Evolutionary conservation across 257 asterid genomes (phyloP).

Genomic region (Verbascum thapsus): DNA sequence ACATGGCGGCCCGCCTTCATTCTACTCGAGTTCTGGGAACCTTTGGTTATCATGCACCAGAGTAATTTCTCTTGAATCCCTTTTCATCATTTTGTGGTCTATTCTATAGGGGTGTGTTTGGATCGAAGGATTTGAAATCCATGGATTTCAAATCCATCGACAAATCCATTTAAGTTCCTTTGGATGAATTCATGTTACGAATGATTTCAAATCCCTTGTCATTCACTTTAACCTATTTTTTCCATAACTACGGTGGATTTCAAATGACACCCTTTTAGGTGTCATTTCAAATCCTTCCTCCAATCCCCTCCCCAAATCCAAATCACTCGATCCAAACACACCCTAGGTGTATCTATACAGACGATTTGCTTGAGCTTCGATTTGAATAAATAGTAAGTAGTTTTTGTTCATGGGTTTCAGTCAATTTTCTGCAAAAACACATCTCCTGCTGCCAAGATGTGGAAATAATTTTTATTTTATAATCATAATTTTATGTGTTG

Average conservation of each 20-base stretch:
- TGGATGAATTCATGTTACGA: too few relatives aligned
- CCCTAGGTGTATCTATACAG: too few relatives aligned
- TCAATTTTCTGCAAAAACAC: slow-evolving; percentile 5
- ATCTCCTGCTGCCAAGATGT: neutral
- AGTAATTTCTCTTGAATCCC: slow-evolving; percentile 51
- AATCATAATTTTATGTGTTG: neutral
- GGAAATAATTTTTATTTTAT: neutral
- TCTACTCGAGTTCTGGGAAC: slow-evolving; percentile 98
- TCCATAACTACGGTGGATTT: too few relatives aligned
- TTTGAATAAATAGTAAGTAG: neutral
- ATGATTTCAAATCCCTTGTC: too few relatives aligned
- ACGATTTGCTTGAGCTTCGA: neutral
- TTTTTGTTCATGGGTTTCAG: slow-evolving; percentile 11
- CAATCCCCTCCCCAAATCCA: too few relatives aligned
- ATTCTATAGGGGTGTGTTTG: neutral
- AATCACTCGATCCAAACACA: too few relatives aligned
- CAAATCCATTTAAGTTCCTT: too few relatives aligned
- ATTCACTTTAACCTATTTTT: too few relatives aligned
- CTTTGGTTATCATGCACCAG: slow-evolving; percentile 99
- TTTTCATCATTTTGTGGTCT: slow-evolving; percentile 23
- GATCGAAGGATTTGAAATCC: too few relatives aligned
- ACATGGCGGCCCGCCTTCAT: slow-evolving; percentile 99
- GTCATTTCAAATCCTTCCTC: too few relatives aligned
- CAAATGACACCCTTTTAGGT: too few relatives aligned
- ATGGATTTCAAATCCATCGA: too few relatives aligned